phyloP scores from a whole-genome alignment of 305 asterid genomes.

The Solanum aculeatissimum region DNA sequence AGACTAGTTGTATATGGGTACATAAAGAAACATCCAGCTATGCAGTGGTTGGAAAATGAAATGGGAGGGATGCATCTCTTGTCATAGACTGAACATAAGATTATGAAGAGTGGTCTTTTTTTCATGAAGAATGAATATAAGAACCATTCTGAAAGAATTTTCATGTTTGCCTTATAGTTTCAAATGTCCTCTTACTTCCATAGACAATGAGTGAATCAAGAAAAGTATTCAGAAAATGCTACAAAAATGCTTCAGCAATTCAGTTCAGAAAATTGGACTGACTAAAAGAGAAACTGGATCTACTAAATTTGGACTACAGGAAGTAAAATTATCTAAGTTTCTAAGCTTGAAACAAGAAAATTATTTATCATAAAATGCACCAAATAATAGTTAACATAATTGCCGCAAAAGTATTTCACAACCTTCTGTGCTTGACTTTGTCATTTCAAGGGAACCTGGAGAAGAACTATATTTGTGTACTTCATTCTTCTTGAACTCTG shows the following conservation, averaged over 20 bases:
- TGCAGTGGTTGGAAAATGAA: neutral
- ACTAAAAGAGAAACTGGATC: neutral
- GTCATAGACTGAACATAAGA: neutral
- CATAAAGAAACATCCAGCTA: neutral
- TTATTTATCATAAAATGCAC: neutral
- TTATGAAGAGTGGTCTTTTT: neutral
- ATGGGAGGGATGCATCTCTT: neutral
- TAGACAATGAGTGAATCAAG: neutral
- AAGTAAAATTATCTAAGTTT: neutral
- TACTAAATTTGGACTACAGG: neutral
- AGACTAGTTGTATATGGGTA: neutral
- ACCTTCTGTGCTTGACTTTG: slow-evolving; percentile 42
- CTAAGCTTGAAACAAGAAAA: neutral
- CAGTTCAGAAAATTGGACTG: neutral
- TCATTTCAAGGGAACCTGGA: slow-evolving; percentile 31
- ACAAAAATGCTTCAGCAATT: neutral
- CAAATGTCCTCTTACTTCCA: neutral
- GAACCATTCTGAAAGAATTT: neutral
- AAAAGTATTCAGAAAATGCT: neutral
- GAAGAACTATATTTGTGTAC: slow-evolving; percentile 41
- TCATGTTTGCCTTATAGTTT: neutral
- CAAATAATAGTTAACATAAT: neutral
- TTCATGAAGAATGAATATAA: neutral
- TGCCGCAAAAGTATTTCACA: neutral
- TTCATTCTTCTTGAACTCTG: slow-evolving; percentile 74